phyloP scores from a whole-genome alignment of 2,329 filamentous ascomycete genomes.

The Fusarium tupiense region DNA sequence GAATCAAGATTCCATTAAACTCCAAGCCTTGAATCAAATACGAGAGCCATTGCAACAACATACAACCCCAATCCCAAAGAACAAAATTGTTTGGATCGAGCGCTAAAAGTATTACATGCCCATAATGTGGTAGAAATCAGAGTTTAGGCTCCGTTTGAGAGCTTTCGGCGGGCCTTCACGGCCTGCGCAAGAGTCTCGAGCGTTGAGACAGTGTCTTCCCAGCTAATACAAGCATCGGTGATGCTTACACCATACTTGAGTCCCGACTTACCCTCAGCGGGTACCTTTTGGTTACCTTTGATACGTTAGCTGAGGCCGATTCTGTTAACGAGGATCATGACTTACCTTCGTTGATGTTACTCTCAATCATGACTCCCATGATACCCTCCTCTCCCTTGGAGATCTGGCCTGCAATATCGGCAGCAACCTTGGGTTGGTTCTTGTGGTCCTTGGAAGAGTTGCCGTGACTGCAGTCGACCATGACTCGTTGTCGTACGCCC shows the following conservation, averaged over 20 bases:
- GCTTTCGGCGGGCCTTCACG: conserved; percentile 68
- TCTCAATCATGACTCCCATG: conserved; percentile 99
- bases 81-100: conserved; percentile 2
- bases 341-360: conserved; percentile 91
- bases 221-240: conserved; percentile 96
- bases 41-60: conserved; percentile 22
- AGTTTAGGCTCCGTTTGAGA: conserved; percentile 38
- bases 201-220: conserved; percentile 86
- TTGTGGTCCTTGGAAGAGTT: conserved; percentile 96
- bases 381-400: conserved; percentile 84
- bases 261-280: conserved; percentile 82
- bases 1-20: conserved; percentile 39
- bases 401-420: conserved; percentile 84
- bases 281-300: conserved; percentile 85
- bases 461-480: conserved; percentile 98
- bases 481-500: conserved; percentile 79
- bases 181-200: conserved; percentile 82
- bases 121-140: neutral
- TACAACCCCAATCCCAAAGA: conserved; percentile 7
- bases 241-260: conserved; percentile 96
- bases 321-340: neutral
- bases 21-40: conserved; percentile 38
- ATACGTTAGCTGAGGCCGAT: conserved; percentile 39
- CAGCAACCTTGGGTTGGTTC: conserved; percentile 95
- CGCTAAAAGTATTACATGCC: neutral